Percentiles rank a stretch among this genome's conserved stretches.
Conservation (phyloP, 805 yeast species). For the Teunomyces gatunensis region DNA sequence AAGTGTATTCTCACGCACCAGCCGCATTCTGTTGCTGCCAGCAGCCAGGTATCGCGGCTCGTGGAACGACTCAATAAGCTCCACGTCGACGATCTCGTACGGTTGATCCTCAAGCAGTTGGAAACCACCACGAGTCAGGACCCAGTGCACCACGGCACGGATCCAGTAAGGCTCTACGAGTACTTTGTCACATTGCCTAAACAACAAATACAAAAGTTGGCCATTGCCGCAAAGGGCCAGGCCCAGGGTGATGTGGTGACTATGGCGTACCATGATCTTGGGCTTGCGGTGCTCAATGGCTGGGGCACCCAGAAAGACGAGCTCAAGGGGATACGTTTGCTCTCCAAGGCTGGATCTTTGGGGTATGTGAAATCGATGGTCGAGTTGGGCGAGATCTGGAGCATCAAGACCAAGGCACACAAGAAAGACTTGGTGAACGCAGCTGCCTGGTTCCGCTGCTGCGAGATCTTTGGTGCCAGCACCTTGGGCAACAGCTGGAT, state of each 20-base stretch:
- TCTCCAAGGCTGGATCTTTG: constrained; percentile 63
- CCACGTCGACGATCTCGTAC: constrained; percentile 28
- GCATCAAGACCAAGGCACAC: constrained; percentile 49
- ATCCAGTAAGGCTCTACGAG: constrained; percentile 17
- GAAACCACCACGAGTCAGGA: constrained; percentile 24
- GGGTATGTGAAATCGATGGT: constrained; percentile 70
- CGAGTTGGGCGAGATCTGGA: constrained; percentile 69
- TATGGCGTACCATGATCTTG: constrained; percentile 60
- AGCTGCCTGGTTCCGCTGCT: constrained; percentile 67
- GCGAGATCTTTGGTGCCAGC: constrained; percentile 59
- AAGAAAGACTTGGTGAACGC: constrained; percentile 61
- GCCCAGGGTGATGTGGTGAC: constrained; percentile 45
- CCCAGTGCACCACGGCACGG: constrained; percentile 17
- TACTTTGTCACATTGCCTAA: constrained; percentile 22
- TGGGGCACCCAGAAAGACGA: constrained; percentile 58
- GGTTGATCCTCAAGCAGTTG: constrained; percentile 22
- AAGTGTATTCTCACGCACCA: constrained; percentile 35
- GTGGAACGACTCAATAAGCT: constrained; percentile 24
- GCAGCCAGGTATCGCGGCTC: constrained; percentile 13
- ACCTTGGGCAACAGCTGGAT: constrained; percentile 74
- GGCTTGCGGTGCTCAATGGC: constrained; percentile 53
- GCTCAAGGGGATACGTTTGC: constrained; percentile 51
- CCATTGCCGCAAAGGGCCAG: constrained; percentile 30
- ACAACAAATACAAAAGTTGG: constrained; percentile 25
- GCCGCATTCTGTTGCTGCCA: constrained; percentile 3